Percentiles rank a stretch among this genome's conserved stretches.
These are phyloP conservation scores for Phragmites australis DNA, from an alignment of 176 grass and related monocot species.

Conservation along the genomic window DNA sequence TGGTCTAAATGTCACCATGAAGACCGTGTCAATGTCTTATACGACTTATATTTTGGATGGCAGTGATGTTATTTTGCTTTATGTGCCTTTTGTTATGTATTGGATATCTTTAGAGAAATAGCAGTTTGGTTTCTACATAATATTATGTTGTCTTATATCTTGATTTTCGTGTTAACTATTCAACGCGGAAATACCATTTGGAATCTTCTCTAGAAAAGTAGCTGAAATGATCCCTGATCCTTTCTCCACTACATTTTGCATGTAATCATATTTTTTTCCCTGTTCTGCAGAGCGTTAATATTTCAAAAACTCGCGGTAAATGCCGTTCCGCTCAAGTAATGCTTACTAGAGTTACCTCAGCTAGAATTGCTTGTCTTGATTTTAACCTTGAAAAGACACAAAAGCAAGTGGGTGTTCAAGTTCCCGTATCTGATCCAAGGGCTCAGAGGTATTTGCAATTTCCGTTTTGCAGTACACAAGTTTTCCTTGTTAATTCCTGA, in stretches of 20 bases:
- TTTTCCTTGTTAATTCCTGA: neutral
- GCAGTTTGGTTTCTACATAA: neutral
- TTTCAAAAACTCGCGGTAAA: constrained; percentile 88
- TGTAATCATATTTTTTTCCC: neutral
- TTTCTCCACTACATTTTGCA: neutral
- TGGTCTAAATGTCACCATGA: too few species aligned
- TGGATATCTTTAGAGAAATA: neutral
- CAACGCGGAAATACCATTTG: neutral
- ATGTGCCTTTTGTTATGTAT: constrained; percentile 5
- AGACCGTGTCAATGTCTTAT: neutral
- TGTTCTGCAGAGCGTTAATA: constrained; percentile 73
- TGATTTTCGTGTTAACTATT: neutral
- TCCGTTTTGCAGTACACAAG: neutral
- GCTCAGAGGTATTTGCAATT: constrained; percentile 58
- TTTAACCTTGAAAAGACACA: constrained; percentile 98
- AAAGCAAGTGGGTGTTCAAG: constrained; percentile 93
- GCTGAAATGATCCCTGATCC: too few species aligned
- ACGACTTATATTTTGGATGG: too few species aligned
- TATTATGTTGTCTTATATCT: neutral
- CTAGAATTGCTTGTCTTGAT: constrained; percentile 89
- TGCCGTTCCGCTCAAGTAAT: constrained; percentile 89
- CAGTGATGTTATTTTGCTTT: neutral
- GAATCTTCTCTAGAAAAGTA: neutral
- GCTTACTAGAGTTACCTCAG: constrained; percentile 70
- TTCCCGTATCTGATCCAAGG: constrained; percentile 82